Conservation (phyloP, 2,329 filamentous ascomycete genomes). For the Claviceps spartinae region DNA sequence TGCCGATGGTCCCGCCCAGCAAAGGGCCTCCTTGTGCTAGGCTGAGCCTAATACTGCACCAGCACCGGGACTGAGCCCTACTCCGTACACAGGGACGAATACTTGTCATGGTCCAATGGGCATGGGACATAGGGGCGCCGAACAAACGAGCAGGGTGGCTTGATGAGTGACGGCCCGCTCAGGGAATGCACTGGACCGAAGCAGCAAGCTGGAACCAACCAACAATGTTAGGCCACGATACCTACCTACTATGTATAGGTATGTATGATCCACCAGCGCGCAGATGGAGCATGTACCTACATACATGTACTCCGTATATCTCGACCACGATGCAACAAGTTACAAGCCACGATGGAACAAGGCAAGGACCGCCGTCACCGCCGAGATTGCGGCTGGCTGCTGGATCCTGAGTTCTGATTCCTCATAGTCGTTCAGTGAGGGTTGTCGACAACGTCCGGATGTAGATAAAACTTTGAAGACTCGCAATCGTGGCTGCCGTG, state of each 20-base stretch:
- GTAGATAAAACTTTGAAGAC: not conserved
- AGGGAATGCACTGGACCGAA: not conserved
- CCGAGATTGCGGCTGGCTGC: too few relatives aligned
- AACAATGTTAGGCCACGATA: too few relatives aligned
- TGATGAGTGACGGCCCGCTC: too few relatives aligned
- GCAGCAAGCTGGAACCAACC: not conserved
- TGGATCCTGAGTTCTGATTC: too few relatives aligned
- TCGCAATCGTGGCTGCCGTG: not conserved
- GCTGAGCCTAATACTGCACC: not conserved
- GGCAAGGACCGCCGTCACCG: too few relatives aligned
- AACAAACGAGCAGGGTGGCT: not conserved
- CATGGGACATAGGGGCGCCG: not conserved
- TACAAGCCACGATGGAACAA: too few relatives aligned
- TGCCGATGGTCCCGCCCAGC: not conserved
- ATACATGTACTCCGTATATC: too few relatives aligned
- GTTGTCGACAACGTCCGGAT: not conserved
- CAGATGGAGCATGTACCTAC: too few relatives aligned
- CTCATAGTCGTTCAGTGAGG: too few relatives aligned
- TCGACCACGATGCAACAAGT: too few relatives aligned
- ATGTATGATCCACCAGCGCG: too few relatives aligned
- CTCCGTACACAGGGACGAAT: not conserved
- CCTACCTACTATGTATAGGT: too few relatives aligned
- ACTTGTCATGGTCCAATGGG: not conserved
- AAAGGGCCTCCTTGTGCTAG: not conserved
- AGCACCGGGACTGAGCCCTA: not conserved